These are phyloP conservation scores for Paratinospora sagittata DNA, from an alignment of 164 flowering plant species.

Conservation along the genomic window DNA sequence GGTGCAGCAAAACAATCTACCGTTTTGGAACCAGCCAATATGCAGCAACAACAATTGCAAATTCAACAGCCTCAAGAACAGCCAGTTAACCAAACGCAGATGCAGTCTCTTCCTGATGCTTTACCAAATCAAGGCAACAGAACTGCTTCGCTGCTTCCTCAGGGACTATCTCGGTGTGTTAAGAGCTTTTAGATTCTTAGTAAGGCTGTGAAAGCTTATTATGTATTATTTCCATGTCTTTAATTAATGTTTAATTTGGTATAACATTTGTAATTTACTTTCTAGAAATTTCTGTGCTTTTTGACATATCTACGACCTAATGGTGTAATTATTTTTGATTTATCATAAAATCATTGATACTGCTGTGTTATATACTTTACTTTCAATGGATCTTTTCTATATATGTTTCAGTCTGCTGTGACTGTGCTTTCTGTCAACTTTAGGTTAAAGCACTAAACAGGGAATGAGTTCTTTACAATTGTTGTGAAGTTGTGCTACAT, in stretches of 20 bases:
- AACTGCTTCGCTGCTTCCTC: conserved; percentile 66
- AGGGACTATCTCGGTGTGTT: conserved; percentile 97
- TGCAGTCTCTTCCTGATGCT: conserved; percentile 49
- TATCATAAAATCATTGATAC: too few species aligned
- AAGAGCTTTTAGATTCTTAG: conserved; percentile 52
- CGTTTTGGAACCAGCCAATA: conserved; percentile 42
- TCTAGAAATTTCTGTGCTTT: conserved; percentile 7
- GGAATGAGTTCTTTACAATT: background rate
- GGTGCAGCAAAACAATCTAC: conserved; percentile 42
- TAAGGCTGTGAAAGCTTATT: conserved; percentile 31
- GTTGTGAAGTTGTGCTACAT: background rate
- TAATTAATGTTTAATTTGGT: conserved; percentile 15
- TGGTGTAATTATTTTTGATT: too few species aligned
- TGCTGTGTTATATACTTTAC: too few species aligned
- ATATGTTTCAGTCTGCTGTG: too few species aligned
- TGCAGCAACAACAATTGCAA: conserved; percentile 46
- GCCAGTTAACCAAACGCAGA: conserved; percentile 49
- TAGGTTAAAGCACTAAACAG: background rate
- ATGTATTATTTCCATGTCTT: conserved; percentile 33
- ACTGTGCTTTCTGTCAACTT: too few species aligned
- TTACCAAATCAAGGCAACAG: conserved; percentile 56
- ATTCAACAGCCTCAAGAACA: conserved; percentile 48
- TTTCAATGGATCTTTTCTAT: too few species aligned
- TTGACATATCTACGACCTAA: background rate
- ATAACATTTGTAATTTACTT: conserved; percentile 34